phyloP scores from a whole-genome alignment of 108 stramenopile species.

The Stephanodiscus minutulus region DNA sequence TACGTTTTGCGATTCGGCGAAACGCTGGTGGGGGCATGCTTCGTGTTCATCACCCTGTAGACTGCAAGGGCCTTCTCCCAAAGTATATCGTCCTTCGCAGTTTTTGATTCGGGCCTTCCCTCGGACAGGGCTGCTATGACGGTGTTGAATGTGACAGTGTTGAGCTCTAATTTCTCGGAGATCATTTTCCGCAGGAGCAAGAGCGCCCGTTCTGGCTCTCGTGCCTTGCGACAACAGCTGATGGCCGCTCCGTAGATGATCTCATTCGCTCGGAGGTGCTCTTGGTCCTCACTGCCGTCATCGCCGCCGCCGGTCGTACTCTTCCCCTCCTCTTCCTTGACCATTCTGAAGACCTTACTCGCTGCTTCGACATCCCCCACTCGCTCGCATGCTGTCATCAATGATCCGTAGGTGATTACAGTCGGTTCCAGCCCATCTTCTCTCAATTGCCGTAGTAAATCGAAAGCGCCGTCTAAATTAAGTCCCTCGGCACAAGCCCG shows the following conservation, averaged over 20 bases:
- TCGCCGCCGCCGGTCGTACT: conserved; percentile 25
- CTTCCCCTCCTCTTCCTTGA: conserved; percentile 48
- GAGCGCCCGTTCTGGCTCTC: conserved; percentile 62
- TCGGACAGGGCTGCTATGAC: conserved; percentile 73
- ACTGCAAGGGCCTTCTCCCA: conserved; percentile 65
- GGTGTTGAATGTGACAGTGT: conserved; percentile 81
- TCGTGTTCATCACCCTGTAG: conserved; percentile 69
- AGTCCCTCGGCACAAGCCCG: conserved; percentile 79
- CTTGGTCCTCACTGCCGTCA: conserved; percentile 8
- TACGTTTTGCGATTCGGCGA: conserved; percentile 77
- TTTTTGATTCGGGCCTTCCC: conserved; percentile 28
- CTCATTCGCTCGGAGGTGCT: conserved; percentile 60
- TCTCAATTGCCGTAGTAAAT: conserved; percentile 54
- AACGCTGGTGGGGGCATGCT: conserved; percentile 26
- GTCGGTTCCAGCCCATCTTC: conserved; percentile 66
- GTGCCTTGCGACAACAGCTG: conserved; percentile 76
- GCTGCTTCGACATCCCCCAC: conserved; percentile 63
- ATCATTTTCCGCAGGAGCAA: conserved; percentile 77
- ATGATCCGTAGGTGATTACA: conserved; percentile 73
- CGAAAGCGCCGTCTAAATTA: conserved; percentile 67
- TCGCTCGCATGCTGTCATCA: conserved; percentile 87
- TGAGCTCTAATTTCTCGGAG: conserved; percentile 68
- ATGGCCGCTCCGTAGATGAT: conserved; percentile 87
- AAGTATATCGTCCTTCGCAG: conserved; percentile 16
- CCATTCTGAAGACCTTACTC: conserved; percentile 64